Evolutionary conservation across 768 basidiomycete genomes (phyloP).

Genomic region (Boletus fagicola): DNA sequence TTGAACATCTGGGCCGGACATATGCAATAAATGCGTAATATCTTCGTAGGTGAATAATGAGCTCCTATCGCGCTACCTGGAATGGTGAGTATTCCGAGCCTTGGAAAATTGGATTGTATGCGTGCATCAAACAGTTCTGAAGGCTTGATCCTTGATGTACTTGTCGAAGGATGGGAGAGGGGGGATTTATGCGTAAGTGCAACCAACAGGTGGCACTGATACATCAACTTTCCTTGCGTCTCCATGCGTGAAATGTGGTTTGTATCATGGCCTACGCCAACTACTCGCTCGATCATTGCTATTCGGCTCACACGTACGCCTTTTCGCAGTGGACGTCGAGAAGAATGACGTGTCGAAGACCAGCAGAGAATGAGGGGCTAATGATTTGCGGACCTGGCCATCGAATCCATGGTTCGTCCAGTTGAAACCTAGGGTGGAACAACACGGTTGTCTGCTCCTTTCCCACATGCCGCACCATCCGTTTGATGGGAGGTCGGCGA

Average conservation of each 20-base stretch:
- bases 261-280: too few species aligned
- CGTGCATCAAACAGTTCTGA: background rate
- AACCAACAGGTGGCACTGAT: background rate
- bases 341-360: too few species aligned
- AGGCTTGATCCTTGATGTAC: background rate
- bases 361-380: background rate
- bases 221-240: background rate
- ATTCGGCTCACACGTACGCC: background rate
- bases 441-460: background rate
- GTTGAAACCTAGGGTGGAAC: background rate
- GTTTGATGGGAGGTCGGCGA: background rate
- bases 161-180: background rate
- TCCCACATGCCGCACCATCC: background rate
- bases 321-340: background rate
- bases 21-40: too few species aligned
- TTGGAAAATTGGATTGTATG: background rate
- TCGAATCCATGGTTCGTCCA: background rate
- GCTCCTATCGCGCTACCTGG: background rate
- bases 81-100: background rate
- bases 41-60: background rate
- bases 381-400: background rate
- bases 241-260: background rate
- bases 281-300: background rate
- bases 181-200: background rate
- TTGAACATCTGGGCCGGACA: background rate